These are phyloP conservation scores for Apiospora pterosperma DNA, from an alignment of 2,329 filamentous ascomycete species.

Conservation along the genomic window DNA sequence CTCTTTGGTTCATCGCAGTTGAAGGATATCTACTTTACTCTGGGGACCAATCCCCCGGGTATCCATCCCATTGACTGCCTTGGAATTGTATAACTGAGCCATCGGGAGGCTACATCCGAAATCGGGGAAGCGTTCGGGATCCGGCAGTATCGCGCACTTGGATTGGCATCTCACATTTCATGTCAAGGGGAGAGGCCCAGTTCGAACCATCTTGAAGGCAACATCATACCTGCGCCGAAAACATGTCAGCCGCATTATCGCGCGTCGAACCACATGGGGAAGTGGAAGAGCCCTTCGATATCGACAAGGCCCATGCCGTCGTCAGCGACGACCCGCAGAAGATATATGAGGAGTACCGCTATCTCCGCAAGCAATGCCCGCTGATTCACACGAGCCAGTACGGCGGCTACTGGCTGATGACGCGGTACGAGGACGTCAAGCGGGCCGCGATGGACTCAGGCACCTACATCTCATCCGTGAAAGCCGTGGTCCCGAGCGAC, in stretches of 20 bases:
- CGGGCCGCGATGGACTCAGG: constrained; percentile 15
- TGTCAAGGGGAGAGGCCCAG: not conserved
- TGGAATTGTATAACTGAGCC: not conserved
- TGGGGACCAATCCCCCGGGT: not conserved
- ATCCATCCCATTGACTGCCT: not conserved
- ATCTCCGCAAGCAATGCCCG: constrained; percentile 14
- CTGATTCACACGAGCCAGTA: constrained; percentile 15
- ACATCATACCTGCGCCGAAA: not conserved
- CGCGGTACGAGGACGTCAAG: constrained; percentile 18
- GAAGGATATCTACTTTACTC: not conserved
- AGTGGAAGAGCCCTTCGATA: constrained; percentile 5
- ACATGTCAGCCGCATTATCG: not conserved
- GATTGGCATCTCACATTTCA: not conserved
- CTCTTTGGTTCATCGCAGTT: not conserved
- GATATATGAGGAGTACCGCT: constrained; percentile 16
- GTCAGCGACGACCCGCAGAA: constrained; percentile 14
- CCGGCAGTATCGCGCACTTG: not conserved
- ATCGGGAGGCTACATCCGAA: not conserved
- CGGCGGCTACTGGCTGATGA: constrained; percentile 18
- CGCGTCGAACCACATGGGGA: not conserved
- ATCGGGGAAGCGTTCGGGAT: not conserved
- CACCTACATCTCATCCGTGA: constrained; percentile 14
- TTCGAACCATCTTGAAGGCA: not conserved
- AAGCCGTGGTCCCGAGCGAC: constrained; percentile 14
- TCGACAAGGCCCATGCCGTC: constrained; percentile 14